Evolutionary conservation across 2,329 filamentous ascomycete genomes (phyloP), one percentile per base, ranked within the genome.

Genomic region (Clarireedia sp.): DNA sequence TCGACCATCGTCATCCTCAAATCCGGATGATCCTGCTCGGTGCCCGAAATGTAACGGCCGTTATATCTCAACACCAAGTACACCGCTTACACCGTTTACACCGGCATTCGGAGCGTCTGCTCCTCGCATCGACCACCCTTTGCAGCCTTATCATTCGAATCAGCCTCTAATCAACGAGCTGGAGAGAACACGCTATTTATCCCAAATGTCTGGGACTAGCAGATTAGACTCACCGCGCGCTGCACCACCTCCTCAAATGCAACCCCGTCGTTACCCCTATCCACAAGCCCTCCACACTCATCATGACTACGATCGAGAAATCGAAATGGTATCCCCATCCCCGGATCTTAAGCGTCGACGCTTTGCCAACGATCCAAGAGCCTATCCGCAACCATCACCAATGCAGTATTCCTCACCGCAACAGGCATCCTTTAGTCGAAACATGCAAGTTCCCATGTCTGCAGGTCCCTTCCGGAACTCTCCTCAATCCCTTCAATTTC

Each of bases 31-130:
- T 50, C 72, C 76, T n/a, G 73, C 74, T 23, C 75, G 80, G 61
- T 92, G 88, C 67, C 74, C 77, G 36, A 89, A 84, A 74, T 91
- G 88, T 63, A 83, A 85, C 58, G 87, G 87, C 21, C 58, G 66
- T 47, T 70, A 67, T 48, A 68, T 69, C 19, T 67, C 65, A 44
- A 68, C 65, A 19, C 64, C 66, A 57, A 66, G 62, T 51, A 69
- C 67, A 24, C 66, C 67, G 41, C 49, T 67, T 5, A 67, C 65
- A 48, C 63, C 66, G 29, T 66, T 66, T 45, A 65, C 63, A 5
- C 60, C 62, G 51, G 59, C 54, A 7, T 60, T 64, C 48, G 58
- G 51, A 40, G 44, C 55, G 37, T 40, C 46, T 16, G 24, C 48
- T 19, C 24, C 51, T 44, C 59, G 59, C 48, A 61, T 46, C 55